Conservation (phyloP, 2,329 filamentous ascomycete species). For the Cladosporium sp. region DNA sequence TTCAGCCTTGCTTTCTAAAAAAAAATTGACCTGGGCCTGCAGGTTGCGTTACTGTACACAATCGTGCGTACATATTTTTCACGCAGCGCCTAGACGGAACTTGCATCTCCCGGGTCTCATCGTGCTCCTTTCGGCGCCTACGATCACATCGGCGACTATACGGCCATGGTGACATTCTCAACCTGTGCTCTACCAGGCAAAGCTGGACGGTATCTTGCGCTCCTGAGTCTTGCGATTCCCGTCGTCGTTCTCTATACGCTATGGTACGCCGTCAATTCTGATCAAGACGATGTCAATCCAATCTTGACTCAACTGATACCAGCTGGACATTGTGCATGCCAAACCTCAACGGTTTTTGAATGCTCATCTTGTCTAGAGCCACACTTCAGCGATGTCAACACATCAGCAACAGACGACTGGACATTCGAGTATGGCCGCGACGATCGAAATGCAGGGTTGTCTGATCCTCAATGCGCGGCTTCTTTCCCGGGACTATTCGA, state of each 20-base stretch:
- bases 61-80: too few species aligned
- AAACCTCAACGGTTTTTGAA: slow-evolving; percentile 18
- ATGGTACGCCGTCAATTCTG: slow-evolving; percentile 22
- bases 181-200: neutral
- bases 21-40: too few species aligned
- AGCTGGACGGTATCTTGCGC: neutral
- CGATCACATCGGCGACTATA: too few species aligned
- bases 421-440: slow-evolving; percentile 16
- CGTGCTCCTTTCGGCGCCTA: too few species aligned
- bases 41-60: too few species aligned
- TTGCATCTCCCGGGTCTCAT: too few species aligned
- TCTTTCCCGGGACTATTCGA: slow-evolving; percentile 24
- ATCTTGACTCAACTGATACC: slow-evolving; percentile 20
- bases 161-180: neutral
- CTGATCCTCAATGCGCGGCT: slow-evolving; percentile 19
- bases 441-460: slow-evolving; percentile 16
- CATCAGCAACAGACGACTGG: slow-evolving; percentile 15
- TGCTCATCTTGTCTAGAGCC: slow-evolving; percentile 19
- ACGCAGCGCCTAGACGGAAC: too few species aligned
- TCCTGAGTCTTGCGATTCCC: slow-evolving; percentile 11
- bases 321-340: slow-evolving; percentile 20
- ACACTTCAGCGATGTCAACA: slow-evolving; percentile 10
- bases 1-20: too few species aligned
- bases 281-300: slow-evolving; percentile 19
- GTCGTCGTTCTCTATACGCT: slow-evolving; percentile 14